phyloP scores from a whole-genome alignment of 225 moss, liverwort and hornwort species.

The Takakia lepidozioides region DNA sequence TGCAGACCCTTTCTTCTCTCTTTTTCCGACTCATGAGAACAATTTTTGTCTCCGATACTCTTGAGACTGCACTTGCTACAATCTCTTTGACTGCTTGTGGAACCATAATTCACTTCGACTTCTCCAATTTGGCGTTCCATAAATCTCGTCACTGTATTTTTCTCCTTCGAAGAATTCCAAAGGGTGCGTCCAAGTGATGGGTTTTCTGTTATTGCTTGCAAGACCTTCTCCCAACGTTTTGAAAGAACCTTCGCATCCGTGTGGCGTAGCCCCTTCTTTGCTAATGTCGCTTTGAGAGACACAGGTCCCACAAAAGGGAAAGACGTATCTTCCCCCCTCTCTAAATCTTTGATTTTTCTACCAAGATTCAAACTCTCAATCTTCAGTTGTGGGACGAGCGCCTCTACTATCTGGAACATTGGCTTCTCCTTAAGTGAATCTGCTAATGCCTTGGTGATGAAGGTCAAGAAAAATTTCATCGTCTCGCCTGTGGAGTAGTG shows the following conservation, averaged over 20 bases:
- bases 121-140: no score
- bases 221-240: slow-evolving; percentile 18
- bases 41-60: neutral
- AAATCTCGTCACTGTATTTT: no score
- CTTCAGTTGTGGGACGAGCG: slow-evolving; percentile 33
- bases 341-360: slow-evolving; percentile 21
- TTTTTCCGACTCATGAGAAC: neutral
- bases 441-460: slow-evolving; percentile 23
- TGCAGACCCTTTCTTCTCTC: neutral
- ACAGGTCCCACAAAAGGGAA: neutral
- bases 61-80: slow-evolving; percentile 10
- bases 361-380: slow-evolving; percentile 48
- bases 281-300: slow-evolving; percentile 37
- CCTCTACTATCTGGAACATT: slow-evolving; percentile 29
- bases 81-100: neutral
- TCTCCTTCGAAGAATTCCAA: no score
- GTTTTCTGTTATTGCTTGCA: slow-evolving; percentile 5
- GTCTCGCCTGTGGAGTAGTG: slow-evolving; percentile 23
- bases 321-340: neutral
- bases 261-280: slow-evolving; percentile 12
- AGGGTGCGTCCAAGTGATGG: no score
- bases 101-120: no score
- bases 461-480: slow-evolving; percentile 30
- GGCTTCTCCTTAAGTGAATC: slow-evolving; percentile 14
- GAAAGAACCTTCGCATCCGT: slow-evolving; percentile 20